Conservation (phyloP, 2,329 filamentous ascomycete species). For the Capronia epimyces region DNA sequence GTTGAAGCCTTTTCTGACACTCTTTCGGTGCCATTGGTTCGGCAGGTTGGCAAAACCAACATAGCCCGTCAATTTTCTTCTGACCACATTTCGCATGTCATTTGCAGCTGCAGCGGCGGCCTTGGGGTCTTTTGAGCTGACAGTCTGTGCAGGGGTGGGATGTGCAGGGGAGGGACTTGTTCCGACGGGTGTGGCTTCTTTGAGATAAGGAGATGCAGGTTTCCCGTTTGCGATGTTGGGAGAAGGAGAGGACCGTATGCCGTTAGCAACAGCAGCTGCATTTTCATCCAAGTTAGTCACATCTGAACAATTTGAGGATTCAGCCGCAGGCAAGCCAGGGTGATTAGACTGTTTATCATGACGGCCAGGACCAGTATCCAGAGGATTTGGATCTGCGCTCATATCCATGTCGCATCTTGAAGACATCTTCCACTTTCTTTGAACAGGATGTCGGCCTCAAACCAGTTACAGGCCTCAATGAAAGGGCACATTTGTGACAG, state of each 20-base stretch:
- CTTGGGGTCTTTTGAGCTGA: constrained; percentile 61
- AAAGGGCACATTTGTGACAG: neutral
- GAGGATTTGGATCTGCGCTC: constrained; percentile 8
- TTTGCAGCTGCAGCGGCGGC: constrained; percentile 51
- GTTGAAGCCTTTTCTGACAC: constrained; percentile 99
- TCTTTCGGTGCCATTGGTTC: constrained; percentile 99
- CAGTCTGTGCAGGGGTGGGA: constrained; percentile 52
- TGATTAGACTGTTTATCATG: constrained; percentile 2
- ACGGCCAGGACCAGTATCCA: neutral
- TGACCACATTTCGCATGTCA: constrained; percentile 90
- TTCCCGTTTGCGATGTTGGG: constrained; percentile 46
- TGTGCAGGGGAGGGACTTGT: constrained; percentile 48
- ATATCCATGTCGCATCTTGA: constrained; percentile 1
- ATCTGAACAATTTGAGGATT: neutral
- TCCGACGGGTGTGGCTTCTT: constrained; percentile 55
- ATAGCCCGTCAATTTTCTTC: constrained; percentile 95
- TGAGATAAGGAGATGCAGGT: constrained; percentile 51
- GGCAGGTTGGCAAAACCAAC: constrained; percentile 98
- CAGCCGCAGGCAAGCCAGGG: neutral
- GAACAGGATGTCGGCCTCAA: neutral
- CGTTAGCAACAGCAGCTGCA: constrained; percentile 33
- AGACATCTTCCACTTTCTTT: constrained; percentile 4
- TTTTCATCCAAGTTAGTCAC: constrained; percentile 30
- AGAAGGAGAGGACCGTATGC: constrained; percentile 35
- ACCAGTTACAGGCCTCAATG: neutral